These are phyloP conservation scores for Camellia oleifera DNA, from an alignment of 179 eudicot species.

Conservation along the genomic window DNA sequence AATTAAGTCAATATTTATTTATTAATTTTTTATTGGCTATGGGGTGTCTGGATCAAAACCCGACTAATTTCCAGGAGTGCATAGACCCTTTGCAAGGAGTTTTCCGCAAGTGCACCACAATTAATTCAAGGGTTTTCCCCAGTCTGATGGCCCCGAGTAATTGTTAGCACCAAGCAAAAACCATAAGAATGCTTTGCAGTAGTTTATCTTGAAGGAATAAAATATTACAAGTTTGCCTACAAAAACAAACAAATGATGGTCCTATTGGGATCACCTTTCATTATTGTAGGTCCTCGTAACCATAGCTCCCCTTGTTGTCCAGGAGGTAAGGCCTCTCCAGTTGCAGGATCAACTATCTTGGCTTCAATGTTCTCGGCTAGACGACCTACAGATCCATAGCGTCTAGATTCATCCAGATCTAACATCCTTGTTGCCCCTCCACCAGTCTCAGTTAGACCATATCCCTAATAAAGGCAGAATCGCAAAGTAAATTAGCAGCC, in stretches of 20 bases:
- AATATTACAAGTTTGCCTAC: not conserved
- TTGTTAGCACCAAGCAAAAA: no score
- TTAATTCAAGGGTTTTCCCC: no score
- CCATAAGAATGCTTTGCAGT: not conserved
- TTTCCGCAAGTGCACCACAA: no score
- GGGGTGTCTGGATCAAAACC: no score
- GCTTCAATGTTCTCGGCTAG: conserved; percentile 60
- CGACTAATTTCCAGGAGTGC: no score
- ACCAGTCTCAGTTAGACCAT: conserved; percentile 80
- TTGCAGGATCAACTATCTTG: conserved; percentile 80
- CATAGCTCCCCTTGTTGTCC: conserved; percentile 79
- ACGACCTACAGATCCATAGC: conserved; percentile 73
- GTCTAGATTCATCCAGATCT: conserved; percentile 49
- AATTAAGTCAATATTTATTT: no score
- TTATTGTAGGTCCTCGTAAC: conserved; percentile 76
- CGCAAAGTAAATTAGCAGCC: not conserved
- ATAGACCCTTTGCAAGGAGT: no score
- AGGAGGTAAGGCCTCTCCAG: conserved; percentile 73
- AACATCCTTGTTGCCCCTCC: conserved; percentile 50
- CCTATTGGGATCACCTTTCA: conserved; percentile 62
- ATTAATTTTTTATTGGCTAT: no score
- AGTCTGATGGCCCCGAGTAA: no score
- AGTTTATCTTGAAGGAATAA: not conserved
- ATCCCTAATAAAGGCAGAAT: conserved; percentile 45
- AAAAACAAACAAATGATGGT: not conserved